Percentiles rank a stretch among this genome's conserved stretches.
Conservation (phyloP, 306 rosid species). For the Castanospermum australe region DNA sequence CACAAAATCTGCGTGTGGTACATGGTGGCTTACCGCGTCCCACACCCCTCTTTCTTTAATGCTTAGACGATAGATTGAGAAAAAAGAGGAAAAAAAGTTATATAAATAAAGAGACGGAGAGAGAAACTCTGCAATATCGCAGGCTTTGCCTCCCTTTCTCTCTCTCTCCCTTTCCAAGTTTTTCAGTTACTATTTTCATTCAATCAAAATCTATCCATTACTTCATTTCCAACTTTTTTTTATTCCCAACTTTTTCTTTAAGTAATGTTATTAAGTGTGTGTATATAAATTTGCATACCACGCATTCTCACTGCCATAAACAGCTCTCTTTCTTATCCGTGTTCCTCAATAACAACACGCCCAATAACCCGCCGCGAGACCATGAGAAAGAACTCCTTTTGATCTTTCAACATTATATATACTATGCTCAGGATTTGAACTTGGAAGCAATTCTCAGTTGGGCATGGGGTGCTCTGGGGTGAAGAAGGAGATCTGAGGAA, state of each 20-base stretch:
- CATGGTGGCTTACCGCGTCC: slow-evolving; percentile 54
- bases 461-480: not conserved
- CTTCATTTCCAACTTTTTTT: not conserved
- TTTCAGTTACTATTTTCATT: slow-evolving; percentile 35
- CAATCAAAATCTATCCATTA: slow-evolving; percentile 19
- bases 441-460: not conserved
- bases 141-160: not conserved
- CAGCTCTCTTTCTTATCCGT: not conserved
- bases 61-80: not conserved
- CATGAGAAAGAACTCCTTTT: not conserved
- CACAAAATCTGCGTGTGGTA: slow-evolving; percentile 78
- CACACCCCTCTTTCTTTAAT: slow-evolving; percentile 33
- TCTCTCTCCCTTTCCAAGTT: slow-evolving; percentile 19
- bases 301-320: not conserved
- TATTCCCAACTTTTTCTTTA: not conserved
- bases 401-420: not conserved
- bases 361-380: not conserved
- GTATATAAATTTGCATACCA: not conserved
- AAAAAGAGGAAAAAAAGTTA: slow-evolving; percentile 12
- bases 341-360: not conserved
- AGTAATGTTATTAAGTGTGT: not conserved
- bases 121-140: slow-evolving; percentile 23
- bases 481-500: not conserved
- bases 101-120: not conserved
- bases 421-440: not conserved